Percentiles rank a stretch among this genome's conserved stretches.
phyloP scores from a whole-genome alignment of 2,329 filamentous ascomycete genomes.

The Bipolaris bicolor region DNA sequence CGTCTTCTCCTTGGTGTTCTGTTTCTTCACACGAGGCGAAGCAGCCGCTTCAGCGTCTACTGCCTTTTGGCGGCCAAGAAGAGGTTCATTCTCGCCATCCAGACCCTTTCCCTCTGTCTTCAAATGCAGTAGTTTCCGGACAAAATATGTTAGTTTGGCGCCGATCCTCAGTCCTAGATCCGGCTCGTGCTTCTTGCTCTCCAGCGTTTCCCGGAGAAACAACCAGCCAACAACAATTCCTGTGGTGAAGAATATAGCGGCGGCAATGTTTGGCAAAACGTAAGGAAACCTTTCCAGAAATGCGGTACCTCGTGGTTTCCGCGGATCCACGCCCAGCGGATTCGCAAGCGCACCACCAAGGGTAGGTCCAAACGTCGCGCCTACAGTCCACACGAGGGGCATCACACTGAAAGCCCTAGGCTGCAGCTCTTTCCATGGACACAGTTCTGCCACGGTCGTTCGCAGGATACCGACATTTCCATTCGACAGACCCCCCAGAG shows the following conservation, averaged over 20 bases:
- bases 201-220: slow-evolving; percentile 87
- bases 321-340: slow-evolving; percentile 75
- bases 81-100: slow-evolving; percentile 36
- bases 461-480: slow-evolving; percentile 86
- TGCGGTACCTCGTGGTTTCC: slow-evolving; percentile 65
- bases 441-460: slow-evolving; percentile 92
- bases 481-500: slow-evolving; percentile 81
- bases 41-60: slow-evolving; percentile 24
- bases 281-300: slow-evolving; percentile 83
- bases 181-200: slow-evolving; percentile 67
- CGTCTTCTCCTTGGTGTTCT: slow-evolving; percentile 19
- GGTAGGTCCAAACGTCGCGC: slow-evolving; percentile 82
- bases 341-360: slow-evolving; percentile 88
- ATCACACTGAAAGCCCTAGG: slow-evolving; percentile 90
- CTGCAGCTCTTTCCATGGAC: slow-evolving; percentile 82
- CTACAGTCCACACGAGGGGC: slow-evolving; percentile 88
- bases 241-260: slow-evolving; percentile 75
- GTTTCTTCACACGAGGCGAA: slow-evolving; percentile 1
- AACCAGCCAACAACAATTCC: slow-evolving; percentile 76
- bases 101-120: slow-evolving; percentile 12
- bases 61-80: slow-evolving; percentile 34
- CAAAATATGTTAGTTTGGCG: slow-evolving; percentile 60
- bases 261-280: slow-evolving; percentile 80
- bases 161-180: slow-evolving; percentile 82
- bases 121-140: slow-evolving; percentile 30